Percentiles rank a stretch among this genome's conserved stretches.
Evolutionary conservation across 768 basidiomycete species (phyloP).

Genomic region (Phylloporus sp.): DNA sequence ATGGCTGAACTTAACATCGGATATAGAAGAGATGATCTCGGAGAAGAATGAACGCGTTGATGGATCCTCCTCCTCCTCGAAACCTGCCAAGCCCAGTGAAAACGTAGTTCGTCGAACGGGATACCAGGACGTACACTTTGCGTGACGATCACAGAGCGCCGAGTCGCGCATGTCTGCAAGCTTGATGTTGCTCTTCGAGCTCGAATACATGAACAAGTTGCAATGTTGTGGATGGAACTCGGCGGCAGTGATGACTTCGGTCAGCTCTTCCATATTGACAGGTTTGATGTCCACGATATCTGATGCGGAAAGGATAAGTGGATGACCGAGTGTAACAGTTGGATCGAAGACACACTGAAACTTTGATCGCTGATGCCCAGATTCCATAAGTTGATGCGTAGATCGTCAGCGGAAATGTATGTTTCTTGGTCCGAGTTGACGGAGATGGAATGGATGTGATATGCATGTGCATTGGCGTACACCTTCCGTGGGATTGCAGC

Average conservation of each 20-base stretch:
- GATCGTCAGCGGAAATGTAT: conserved; percentile 98
- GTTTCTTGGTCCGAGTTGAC: conserved; percentile 99
- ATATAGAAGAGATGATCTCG: conserved; percentile 99
- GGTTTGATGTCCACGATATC: conserved; percentile 99
- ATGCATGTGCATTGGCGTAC: conserved; percentile 98
- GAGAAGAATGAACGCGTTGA: conserved; percentile 98
- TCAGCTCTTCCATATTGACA: conserved; percentile 99
- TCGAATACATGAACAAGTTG: conserved; percentile 99
- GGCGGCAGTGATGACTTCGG: conserved; percentile 99
- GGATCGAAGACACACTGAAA: conserved; percentile 71
- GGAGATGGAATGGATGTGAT: conserved; percentile 99
- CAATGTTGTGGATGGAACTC: conserved; percentile 98
- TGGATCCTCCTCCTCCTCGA: conserved; percentile 98
- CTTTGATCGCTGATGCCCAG: conserved; percentile 97
- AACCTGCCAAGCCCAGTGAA: conserved; percentile 53
- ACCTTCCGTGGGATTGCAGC: conserved; percentile 98
- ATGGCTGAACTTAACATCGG: conserved; percentile 98
- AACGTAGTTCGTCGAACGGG: background rate
- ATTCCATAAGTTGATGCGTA: conserved; percentile 98
- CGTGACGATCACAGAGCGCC: conserved; percentile 91
- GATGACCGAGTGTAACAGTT: background rate
- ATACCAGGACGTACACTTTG: conserved; percentile 71
- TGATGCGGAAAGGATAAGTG: conserved; percentile 29
- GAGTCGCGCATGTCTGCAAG: conserved; percentile 99
- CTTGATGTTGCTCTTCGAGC: conserved; percentile 99